Evolutionary conservation across 768 basidiomycete genomes (phyloP), one percentile per base, ranked within the genome.

Genomic region (Boletus sp.): DNA sequence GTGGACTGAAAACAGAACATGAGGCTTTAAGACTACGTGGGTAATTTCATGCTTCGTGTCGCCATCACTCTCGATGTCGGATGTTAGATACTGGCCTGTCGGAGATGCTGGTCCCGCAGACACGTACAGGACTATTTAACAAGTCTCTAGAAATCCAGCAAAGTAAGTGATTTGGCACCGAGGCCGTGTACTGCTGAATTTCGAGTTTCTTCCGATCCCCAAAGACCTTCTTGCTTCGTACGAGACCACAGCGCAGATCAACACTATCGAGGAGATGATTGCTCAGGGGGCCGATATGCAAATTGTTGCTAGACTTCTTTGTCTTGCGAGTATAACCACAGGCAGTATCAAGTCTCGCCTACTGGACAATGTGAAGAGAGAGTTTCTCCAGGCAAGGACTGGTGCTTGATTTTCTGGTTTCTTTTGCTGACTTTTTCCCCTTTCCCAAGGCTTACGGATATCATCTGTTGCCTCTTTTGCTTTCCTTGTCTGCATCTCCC

Each of bases 201-300:
- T 17, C 17, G 42, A 47, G 21, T 29, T 25, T 32, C 23, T 33
- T 39, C 15, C 41, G 11, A 38, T 47, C 7, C 14, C 14, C 11
- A 25, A 65, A 98, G 95, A 98, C 70, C 78, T 99, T n/a, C 81
- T 98, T 30, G 92, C 94, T 7, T 95, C 93, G 7, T 93, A 95
- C 65, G 90, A 98, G 62, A 76, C 88, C 27, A 74, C 83, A 13
- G 77, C 79, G 5, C 97, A 98, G 69, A 78, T 97, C 40, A 74
- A 74, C n/a, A 84, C 86, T 0, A 91, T 99, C 51, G 96, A 98
- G 67, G 92, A 95, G 52, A 75, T 99, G 61, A 85, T 98, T 57
- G 83, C 90, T 17, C 88, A 91, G 63, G 91, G 91, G 49, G 85
- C 87, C 2, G 90, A 94, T 39, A 80, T 94, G 78, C 83, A 84